Percentiles rank a stretch among this genome's conserved stretches.
These are phyloP conservation scores for Knufia fluminis DNA, from an alignment of 2,329 filamentous ascomycete species.

Conservation along the genomic window DNA sequence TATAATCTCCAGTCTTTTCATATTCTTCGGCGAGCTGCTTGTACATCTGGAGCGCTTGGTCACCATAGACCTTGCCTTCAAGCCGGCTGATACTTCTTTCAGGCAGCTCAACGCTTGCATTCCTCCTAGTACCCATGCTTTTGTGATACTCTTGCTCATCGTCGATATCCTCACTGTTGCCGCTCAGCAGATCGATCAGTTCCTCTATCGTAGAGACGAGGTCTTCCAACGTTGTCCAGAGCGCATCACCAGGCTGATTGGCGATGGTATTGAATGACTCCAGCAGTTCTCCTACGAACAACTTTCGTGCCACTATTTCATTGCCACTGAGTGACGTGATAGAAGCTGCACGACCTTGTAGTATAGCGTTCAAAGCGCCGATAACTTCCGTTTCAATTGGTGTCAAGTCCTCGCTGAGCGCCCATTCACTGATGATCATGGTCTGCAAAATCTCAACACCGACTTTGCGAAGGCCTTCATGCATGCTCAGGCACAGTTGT, in stretches of 20 bases:
- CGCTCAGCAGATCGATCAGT: constrained; percentile 75
- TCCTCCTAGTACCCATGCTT: neutral
- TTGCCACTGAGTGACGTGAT: constrained; percentile 43
- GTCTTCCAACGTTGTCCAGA: constrained; percentile 67
- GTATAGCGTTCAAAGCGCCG: constrained; percentile 79
- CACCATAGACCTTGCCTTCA: constrained; percentile 27
- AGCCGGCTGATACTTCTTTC: constrained; percentile 20
- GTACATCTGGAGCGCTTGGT: constrained; percentile 59
- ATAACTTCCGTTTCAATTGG: constrained; percentile 95
- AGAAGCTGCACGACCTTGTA: constrained; percentile 64
- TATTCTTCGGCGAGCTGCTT: constrained; percentile 88
- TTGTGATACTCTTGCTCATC: constrained; percentile 16
- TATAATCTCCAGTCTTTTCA: constrained; percentile 77
- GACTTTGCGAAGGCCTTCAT: constrained; percentile 79
- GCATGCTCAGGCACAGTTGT: constrained; percentile 87
- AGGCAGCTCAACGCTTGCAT: constrained; percentile 5
- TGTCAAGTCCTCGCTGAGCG: constrained; percentile 80
- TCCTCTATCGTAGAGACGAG: constrained; percentile 81
- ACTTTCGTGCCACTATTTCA: constrained; percentile 82
- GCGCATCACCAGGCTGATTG: constrained; percentile 56
- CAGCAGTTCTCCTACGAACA: constrained; percentile 79
- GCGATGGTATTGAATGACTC: constrained; percentile 67
- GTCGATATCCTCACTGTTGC: constrained; percentile 64
- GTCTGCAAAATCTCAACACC: constrained; percentile 90
- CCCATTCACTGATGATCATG: constrained; percentile 99